Evolutionary conservation across 495 filamentous ascomycete genomes (phyloP), one percentile per base, ranked within the genome.

Genomic region (Mycothermus thermophilus): DNA sequence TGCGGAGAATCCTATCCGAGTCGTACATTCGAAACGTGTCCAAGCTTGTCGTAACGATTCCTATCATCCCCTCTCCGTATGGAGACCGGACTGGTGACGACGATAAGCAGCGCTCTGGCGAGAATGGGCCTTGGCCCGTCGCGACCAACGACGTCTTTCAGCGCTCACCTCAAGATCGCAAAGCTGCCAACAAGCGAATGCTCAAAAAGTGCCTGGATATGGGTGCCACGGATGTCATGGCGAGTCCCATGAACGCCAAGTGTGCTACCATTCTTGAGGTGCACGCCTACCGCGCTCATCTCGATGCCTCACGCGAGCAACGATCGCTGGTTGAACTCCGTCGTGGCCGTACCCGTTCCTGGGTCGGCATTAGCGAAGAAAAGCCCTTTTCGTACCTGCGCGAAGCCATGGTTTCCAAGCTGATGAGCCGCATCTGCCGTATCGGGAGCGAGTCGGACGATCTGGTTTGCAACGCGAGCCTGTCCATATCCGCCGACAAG

Each of bases 361-460:
- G 84, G 86, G 83, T 95, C 26, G 85, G 85, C 18, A 71, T 88
- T n/a, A 70, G 80, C 44, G 77, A 87, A 49, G 71, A 79, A 48
- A 83, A 86, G 49, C 80, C 80, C n/a, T 93, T 83, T 62, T 75
- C 80, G 16, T 94, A 92, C 58, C 63, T 93, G 40, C 67, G 83
- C 46, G 86, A 93, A 64, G 62, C 58, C 32, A 82, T 81, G 82
- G 88, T 96, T 15, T 88, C 84, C 1, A 82, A 74, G 41, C 68
- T 97, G 28, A 92, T 96, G 82, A 77, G 74, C 43, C 75, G 83
- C 22, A 96, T 97, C 26, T 93, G 88, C 59, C 82, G 78, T 35
- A 54, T 72, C 58, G 51, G 66, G 59, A 32, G 66, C 60, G 64
- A 69, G 34, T 40, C 50, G 19, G 60, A 67, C 19, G 54, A 62